Conservation (phyloP, 2,329 filamentous ascomycete species). For the Claviceps monticola region DNA sequence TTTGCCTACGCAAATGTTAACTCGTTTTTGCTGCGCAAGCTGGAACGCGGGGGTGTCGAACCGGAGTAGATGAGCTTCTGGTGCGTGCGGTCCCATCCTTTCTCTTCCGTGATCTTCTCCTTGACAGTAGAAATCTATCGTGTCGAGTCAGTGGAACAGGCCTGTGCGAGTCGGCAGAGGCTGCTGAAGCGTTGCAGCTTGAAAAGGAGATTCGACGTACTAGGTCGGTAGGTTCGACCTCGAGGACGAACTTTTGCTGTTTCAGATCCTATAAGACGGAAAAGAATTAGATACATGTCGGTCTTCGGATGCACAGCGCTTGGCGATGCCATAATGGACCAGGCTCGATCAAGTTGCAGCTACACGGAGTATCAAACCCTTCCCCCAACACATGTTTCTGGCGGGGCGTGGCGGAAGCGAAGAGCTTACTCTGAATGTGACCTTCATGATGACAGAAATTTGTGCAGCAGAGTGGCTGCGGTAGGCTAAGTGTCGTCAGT, state of each 20-base stretch:
- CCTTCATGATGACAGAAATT: constrained; percentile 43
- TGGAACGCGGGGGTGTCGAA: constrained; percentile 28
- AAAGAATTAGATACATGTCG: neutral
- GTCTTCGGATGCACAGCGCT: neutral
- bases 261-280: constrained; percentile 64
- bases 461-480: constrained; percentile 15
- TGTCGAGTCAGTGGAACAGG: constrained; percentile 5
- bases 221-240: constrained; percentile 83
- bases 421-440: constrained; percentile 47
- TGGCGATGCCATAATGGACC: neutral
- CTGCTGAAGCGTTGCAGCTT: constrained; percentile 8
- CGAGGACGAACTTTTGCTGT: constrained; percentile 95
- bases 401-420: neutral
- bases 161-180: constrained; percentile 6
- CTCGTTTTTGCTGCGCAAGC: constrained; percentile 2
- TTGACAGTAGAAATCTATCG: constrained; percentile 75
- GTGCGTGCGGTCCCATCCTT: constrained; percentile 80
- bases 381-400: neutral
- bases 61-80: constrained; percentile 98
- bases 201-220: constrained; percentile 43
- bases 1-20: constrained; percentile 56
- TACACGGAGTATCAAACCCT: neutral
- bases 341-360: neutral
- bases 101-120: constrained; percentile 80
- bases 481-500: constrained; percentile 1